A percentile compares a stretch with the other conserved stretches of the same genome.
Evolutionary conservation across 2,329 filamentous ascomycete species (phyloP).

Genomic region (Diaporthe amygdali): DNA sequence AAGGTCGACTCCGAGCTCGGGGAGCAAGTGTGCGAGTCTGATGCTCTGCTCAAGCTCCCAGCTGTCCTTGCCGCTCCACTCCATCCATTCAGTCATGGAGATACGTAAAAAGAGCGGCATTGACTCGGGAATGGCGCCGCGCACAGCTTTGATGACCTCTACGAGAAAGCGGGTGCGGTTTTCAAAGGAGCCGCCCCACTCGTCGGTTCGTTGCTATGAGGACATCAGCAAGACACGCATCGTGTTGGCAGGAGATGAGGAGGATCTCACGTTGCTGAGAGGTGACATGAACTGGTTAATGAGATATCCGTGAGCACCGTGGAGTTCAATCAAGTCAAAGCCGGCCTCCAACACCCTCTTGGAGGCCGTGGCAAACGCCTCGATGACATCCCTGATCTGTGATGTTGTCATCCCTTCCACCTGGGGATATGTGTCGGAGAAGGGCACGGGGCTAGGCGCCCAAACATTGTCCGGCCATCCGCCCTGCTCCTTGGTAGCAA

Average conservation of each 20-base stretch:
- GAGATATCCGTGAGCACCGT: slow-evolving; percentile 71
- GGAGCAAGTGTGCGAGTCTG: slow-evolving; percentile 71
- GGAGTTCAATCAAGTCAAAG: slow-evolving; percentile 76
- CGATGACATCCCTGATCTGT: slow-evolving; percentile 71
- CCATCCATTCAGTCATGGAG: slow-evolving; percentile 69
- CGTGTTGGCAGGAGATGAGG: too few species aligned
- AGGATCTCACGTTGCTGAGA: slow-evolving; percentile 53
- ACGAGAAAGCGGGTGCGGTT: slow-evolving; percentile 68
- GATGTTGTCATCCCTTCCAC: slow-evolving; percentile 72
- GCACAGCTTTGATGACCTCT: slow-evolving; percentile 57
- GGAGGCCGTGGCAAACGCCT: slow-evolving; percentile 63
- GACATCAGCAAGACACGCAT: neutral
- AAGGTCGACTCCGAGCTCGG: slow-evolving; percentile 77
- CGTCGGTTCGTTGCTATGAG: slow-evolving; percentile 59
- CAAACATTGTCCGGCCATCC: slow-evolving; percentile 65
- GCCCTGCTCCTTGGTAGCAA: slow-evolving; percentile 57
- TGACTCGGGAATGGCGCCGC: slow-evolving; percentile 55
- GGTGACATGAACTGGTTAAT: slow-evolving; percentile 69
- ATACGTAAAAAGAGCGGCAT: slow-evolving; percentile 65
- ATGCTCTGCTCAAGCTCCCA: slow-evolving; percentile 77
- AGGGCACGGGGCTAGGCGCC: slow-evolving; percentile 60
- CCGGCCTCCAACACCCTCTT: slow-evolving; percentile 70
- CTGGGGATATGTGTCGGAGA: slow-evolving; percentile 61
- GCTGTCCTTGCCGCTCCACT: slow-evolving; percentile 47
- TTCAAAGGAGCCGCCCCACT: slow-evolving; percentile 69